phyloP scores from a whole-genome alignment of 768 basidiomycete species.

The Hygrophorus russula region DNA sequence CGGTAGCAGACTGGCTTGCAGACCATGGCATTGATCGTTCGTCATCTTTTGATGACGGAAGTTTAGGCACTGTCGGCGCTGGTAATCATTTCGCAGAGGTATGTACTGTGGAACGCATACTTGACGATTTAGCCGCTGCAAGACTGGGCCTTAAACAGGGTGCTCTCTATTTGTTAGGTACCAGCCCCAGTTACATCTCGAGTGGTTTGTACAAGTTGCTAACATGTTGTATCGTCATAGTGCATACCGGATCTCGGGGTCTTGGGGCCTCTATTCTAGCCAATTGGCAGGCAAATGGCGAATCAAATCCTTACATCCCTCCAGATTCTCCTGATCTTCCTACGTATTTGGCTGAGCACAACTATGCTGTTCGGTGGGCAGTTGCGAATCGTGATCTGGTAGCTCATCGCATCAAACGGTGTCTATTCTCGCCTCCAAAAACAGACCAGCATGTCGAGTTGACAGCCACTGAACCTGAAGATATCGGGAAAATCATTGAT shows the following conservation, averaged over 20 bases:
- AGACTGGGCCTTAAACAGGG: constrained; percentile 15
- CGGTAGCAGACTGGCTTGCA: constrained; percentile 20
- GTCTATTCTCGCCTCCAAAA: constrained; percentile 14
- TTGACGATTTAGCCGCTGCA: constrained; percentile 15
- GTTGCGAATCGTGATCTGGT: constrained; percentile 27
- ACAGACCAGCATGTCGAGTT: background rate
- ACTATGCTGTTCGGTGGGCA: constrained; percentile 27
- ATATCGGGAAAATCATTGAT: constrained; percentile 21
- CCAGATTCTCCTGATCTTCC: constrained; percentile 17
- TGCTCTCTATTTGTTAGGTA: constrained; percentile 21
- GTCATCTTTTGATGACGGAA: constrained; percentile 18
- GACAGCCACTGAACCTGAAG: constrained; percentile 1
- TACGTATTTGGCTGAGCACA: constrained; percentile 22
- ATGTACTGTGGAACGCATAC: constrained; percentile 20
- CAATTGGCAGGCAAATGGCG: constrained; percentile 14
- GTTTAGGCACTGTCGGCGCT: constrained; percentile 24
- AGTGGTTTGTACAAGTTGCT: background rate
- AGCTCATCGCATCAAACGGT: constrained; percentile 23
- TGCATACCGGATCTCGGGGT: constrained; percentile 28
- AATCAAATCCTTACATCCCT: constrained; percentile 25
- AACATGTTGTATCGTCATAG: constrained; percentile 10
- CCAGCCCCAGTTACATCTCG: background rate
- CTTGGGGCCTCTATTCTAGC: constrained; percentile 21
- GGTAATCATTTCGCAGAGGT: constrained; percentile 31
- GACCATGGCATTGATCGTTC: constrained; percentile 19